Conservation (phyloP, 2,329 filamentous ascomycete species). For the Aspergillus viridinutans region DNA sequence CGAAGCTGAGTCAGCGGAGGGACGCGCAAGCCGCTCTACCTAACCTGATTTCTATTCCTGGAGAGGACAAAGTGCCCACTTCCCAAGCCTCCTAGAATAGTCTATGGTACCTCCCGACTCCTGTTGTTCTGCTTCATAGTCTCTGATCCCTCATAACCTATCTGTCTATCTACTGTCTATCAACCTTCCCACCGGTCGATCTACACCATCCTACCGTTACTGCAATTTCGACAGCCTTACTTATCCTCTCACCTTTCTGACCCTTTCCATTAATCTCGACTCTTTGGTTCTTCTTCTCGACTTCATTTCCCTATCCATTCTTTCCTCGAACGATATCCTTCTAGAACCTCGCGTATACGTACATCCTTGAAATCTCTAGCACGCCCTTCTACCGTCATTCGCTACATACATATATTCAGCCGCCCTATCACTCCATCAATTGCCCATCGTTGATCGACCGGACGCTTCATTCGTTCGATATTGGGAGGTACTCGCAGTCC, state of each 20-base stretch:
- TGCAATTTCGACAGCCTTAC: neutral
- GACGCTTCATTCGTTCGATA: neutral
- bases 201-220: neutral
- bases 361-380: neutral
- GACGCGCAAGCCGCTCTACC: slow-evolving; percentile 29
- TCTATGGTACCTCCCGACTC: neutral
- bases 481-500: slow-evolving; percentile 2
- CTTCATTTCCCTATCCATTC: neutral
- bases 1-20: slow-evolving; percentile 26
- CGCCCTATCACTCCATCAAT: neutral
- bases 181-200: neutral
- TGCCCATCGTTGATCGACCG: neutral
- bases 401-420: neutral
- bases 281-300: neutral
- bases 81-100: neutral
- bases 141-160: slow-evolving; percentile 2
- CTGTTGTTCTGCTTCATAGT: neutral
- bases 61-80: slow-evolving; percentile 12
- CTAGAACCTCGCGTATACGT: neutral
- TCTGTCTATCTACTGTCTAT: neutral
- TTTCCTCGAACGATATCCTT: neutral
- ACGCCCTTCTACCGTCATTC: neutral
- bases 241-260: neutral
- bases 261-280: neutral
- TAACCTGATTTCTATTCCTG: slow-evolving; percentile 22